phyloP scores from a whole-genome alignment of 2,329 filamentous ascomycete species.

The Chalaropsis thielavioides region DNA sequence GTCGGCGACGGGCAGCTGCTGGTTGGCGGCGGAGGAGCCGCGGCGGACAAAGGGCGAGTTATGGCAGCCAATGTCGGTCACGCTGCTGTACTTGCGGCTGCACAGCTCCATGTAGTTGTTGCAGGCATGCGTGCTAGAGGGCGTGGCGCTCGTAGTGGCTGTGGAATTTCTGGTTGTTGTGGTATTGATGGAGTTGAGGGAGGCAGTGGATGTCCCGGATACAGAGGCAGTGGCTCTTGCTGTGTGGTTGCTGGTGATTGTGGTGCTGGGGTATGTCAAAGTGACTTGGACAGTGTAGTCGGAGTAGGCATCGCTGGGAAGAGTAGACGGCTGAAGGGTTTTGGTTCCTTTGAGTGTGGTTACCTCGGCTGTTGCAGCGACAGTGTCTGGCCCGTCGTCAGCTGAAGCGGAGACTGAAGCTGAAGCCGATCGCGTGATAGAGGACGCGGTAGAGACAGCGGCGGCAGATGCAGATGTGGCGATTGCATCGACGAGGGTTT shows the following conservation, averaged over 20 bases:
- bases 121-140: constrained; percentile 63
- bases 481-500: neutral
- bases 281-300: constrained; percentile 32
- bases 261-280: constrained; percentile 18
- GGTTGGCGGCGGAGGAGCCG: constrained; percentile 64
- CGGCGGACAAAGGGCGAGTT: constrained; percentile 63
- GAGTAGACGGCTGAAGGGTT: constrained; percentile 28
- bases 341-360: constrained; percentile 28
- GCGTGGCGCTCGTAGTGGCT: constrained; percentile 30
- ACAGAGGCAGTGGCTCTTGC: constrained; percentile 19
- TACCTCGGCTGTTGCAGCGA: constrained; percentile 20
- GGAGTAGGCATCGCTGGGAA: constrained; percentile 33
- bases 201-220: constrained; percentile 33
- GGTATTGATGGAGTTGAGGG: constrained; percentile 27
- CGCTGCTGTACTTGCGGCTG: constrained; percentile 61
- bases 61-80: constrained; percentile 64
- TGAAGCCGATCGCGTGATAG: neutral
- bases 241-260: constrained; percentile 22
- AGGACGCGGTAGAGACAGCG: neutral
- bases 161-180: constrained; percentile 29
- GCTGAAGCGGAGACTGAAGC: neutral
- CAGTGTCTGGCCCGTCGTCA: neutral
- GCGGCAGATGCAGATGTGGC: constrained; percentile 6
- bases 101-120: constrained; percentile 71
- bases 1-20: constrained; percentile 48